A percentile compares a stretch with the other conserved stretches of the same genome.
Evolutionary conservation across 768 basidiomycete genomes (phyloP).

Genomic region (Boletus rubroflammeus): DNA sequence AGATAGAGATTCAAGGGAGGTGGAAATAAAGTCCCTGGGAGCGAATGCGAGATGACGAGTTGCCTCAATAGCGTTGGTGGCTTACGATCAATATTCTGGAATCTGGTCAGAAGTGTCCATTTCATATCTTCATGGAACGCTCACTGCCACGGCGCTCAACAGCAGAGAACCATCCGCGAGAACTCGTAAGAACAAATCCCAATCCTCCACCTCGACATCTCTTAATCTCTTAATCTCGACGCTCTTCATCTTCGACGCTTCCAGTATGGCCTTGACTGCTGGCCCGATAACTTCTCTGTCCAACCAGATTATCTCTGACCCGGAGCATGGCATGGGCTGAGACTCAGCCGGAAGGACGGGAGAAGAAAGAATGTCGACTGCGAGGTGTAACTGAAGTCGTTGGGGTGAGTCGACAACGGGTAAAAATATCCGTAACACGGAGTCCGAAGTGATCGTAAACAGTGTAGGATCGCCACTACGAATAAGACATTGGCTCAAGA

Average conservation of each 20-base stretch:
- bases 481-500: constrained; percentile 5
- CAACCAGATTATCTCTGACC: constrained; percentile 64
- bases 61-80: constrained; percentile 81
- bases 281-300: constrained; percentile 58
- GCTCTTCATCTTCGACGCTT: constrained; percentile 19
- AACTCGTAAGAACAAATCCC: constrained; percentile 77
- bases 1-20: constrained; percentile 52
- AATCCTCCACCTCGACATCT: constrained; percentile 67
- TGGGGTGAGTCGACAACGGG: constrained; percentile 86
- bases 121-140: constrained; percentile 23
- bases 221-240: constrained; percentile 40
- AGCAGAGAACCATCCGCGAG: constrained; percentile 71
- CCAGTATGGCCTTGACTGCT: constrained; percentile 44
- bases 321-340: constrained; percentile 21
- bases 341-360: constrained; percentile 40
- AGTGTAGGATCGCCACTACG: constrained; percentile 70
- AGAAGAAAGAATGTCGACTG: constrained; percentile 69
- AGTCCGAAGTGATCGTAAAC: constrained; percentile 81
- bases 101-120: constrained; percentile 3
- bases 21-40: constrained; percentile 44
- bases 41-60: constrained; percentile 67
- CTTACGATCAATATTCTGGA: constrained; percentile 81
- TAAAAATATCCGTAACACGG: constrained; percentile 78
- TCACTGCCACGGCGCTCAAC: constrained; percentile 68
- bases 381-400: constrained; percentile 78